Percentiles rank a stretch among this genome's conserved stretches.
Conservation (phyloP, 192 early-diverging fungal genomes). For the Podochytrium sp. region DNA sequence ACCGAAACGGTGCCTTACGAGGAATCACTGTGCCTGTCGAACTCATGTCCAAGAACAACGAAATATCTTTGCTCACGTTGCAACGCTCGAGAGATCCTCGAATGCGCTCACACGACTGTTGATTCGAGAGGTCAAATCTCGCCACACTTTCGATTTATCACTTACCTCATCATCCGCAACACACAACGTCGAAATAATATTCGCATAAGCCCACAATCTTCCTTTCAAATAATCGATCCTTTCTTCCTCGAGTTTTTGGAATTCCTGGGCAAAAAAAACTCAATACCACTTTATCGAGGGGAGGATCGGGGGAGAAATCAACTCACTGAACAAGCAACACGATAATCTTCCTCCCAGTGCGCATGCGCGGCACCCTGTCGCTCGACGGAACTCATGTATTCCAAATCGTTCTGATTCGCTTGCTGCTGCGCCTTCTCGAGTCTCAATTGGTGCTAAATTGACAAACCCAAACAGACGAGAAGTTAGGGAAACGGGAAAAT, state of each 20-base stretch:
- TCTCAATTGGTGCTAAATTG: constrained; percentile 37
- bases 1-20: too few species aligned
- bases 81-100: constrained; percentile 53
- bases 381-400: constrained; percentile 49
- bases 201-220: constrained; percentile 58
- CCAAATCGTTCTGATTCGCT: constrained; percentile 50
- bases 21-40: constrained; percentile 50
- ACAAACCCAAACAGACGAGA: too few species aligned
- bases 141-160: not conserved
- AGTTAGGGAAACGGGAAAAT: too few species aligned
- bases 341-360: constrained; percentile 53
- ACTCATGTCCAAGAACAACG: constrained; percentile 40
- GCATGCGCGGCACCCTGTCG: constrained; percentile 49
- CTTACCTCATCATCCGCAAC: constrained; percentile 58
- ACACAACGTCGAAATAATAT: constrained; percentile 56
- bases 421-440: constrained; percentile 44
- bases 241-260: constrained; percentile 58
- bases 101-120: constrained; percentile 56
- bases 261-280: constrained; percentile 38
- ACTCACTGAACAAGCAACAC: constrained; percentile 44
- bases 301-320: not conserved
- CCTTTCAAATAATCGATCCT: constrained; percentile 53
- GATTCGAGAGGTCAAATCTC: not conserved
- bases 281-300: constrained; percentile 1
- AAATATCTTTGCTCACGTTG: constrained; percentile 51